Evolutionary conservation across 2,329 filamentous ascomycete genomes (phyloP).

Genomic region (Cladosporium sp.): DNA sequence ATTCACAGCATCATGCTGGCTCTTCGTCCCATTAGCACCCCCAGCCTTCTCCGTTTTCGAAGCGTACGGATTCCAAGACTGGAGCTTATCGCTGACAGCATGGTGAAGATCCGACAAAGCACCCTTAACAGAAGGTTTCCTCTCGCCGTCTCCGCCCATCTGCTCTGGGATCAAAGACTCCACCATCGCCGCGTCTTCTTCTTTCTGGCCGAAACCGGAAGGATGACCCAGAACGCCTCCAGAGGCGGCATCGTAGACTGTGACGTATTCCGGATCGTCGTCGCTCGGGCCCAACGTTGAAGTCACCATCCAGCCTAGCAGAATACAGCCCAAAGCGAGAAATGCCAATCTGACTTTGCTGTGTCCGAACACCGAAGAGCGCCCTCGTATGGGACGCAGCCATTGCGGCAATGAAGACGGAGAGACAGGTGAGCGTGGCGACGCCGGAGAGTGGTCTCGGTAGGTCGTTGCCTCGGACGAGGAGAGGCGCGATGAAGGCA

Average conservation of each 20-base stretch:
- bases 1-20: not conserved
- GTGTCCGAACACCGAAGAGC: slow-evolving; percentile 19
- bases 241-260: slow-evolving; percentile 23
- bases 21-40: not conserved
- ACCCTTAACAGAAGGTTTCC: slow-evolving; percentile 32
- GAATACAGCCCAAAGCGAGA: slow-evolving; percentile 29
- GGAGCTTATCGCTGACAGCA: slow-evolving; percentile 35
- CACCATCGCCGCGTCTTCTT: slow-evolving; percentile 4
- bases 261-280: slow-evolving; percentile 7
- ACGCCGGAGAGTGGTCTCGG: slow-evolving; percentile 28
- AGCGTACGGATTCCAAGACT: slow-evolving; percentile 33
- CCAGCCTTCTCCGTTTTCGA: slow-evolving; percentile 9
- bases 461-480: slow-evolving; percentile 26
- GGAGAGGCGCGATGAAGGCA: slow-evolving; percentile 26
- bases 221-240: slow-evolving; percentile 29
- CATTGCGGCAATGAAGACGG: slow-evolving; percentile 32
- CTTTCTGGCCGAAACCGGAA: slow-evolving; percentile 25
- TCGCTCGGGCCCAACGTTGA: slow-evolving; percentile 27
- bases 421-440: slow-evolving; percentile 28
- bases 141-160: slow-evolving; percentile 17
- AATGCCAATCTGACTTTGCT: slow-evolving; percentile 29
- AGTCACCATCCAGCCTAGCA: slow-evolving; percentile 35
- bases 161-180: not conserved
- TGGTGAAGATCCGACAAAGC: slow-evolving; percentile 36
- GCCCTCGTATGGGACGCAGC: slow-evolving; percentile 25